Base-by-base conservation (phyloP, 345 rosid species). In the Lagerstroemia speciosa region DNA sequence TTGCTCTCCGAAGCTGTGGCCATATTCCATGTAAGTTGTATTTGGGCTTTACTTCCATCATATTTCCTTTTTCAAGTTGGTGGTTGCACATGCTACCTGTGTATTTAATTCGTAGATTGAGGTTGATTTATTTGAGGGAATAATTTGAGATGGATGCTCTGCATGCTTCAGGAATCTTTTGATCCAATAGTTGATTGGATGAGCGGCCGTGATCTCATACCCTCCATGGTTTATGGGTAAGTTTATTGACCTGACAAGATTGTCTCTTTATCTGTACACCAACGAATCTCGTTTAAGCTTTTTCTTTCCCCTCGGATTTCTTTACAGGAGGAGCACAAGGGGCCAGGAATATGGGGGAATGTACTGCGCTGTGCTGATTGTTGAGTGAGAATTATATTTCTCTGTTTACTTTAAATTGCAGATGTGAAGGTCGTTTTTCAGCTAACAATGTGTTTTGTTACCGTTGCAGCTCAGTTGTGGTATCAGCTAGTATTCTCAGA, bases 181-280 rank as follows among this genome's bases (percentile, higher is more conserved):
- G 88, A 89, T 76, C 96, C 99, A 70, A 93, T 87, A 76, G 83
- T 86, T 83, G 95, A 89, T 82, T 76, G 83, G 73, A 60, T 75
- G n/a, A 86, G 82, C 38, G 90, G 89, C 68, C 84, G 83, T 65
- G 93, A 94, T 75, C 96, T 94, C 65, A 89, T 94, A 68, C 97
- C 97, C 48, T 80, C 90, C 65, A 85, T 94, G 92, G 96, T 94
- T 71, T 89, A 84, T 71, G 99, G 99, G 99, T 91, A 78, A 82
- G 87, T 73, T 37, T 36, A 37, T 61, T 31, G 43, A 10, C 30
- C 24, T 61, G 19, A 5, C 38, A 61, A 38, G 29, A 10, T 69
- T 57, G 34, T 67, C 10, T 67, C 15, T 48, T 66, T 36, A 11
- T 3, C 31, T 58, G 7, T 16, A 30, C 15, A 58, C 34, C 32